Evolutionary conservation across 2,329 filamentous ascomycete genomes (phyloP).

Genomic region (Xylariaceae sp.): DNA sequence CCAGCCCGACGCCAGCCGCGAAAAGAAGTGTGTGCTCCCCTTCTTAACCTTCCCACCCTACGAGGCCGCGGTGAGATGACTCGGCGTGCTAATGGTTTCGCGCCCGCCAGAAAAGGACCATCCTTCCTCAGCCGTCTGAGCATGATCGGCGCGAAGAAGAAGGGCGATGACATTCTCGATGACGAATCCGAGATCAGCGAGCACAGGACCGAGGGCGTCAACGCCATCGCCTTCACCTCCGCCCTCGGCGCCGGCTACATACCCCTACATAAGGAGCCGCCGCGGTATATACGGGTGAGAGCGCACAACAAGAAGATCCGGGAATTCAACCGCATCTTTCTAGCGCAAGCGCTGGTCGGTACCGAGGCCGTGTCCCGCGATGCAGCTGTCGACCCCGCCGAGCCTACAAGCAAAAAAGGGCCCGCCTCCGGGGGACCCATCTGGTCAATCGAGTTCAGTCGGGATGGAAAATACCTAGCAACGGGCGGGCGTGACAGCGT

Average conservation of each 20-base stretch:
- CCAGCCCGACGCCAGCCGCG: conserved; percentile 39
- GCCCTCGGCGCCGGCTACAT: conserved; percentile 71
- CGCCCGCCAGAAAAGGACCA: conserved; percentile 64
- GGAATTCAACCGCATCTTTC: conserved; percentile 80
- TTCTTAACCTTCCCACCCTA: too few species aligned
- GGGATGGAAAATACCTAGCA: conserved; percentile 82
- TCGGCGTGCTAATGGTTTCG: conserved; percentile 1
- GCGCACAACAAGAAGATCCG: conserved; percentile 71
- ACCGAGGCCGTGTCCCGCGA: conserved; percentile 31
- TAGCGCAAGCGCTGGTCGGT: conserved; percentile 82
- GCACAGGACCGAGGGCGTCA: conserved; percentile 66
- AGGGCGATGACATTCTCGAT: conserved; percentile 47
- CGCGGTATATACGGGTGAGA: conserved; percentile 82
- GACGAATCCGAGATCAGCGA: conserved; percentile 64
- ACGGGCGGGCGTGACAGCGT: conserved; percentile 85
- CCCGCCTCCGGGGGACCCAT: conserved; percentile 57
- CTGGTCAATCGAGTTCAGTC: conserved; percentile 90
- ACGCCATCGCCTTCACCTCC: conserved; percentile 75
- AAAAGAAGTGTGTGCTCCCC: conserved; percentile 54
- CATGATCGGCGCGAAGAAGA: conserved; percentile 75
- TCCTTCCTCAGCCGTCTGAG: conserved; percentile 80
- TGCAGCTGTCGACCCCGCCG: conserved; percentile 14
- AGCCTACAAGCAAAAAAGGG: conserved; percentile 27
- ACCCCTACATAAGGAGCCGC: conserved; percentile 80
- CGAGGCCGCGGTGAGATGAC: too few species aligned